These are phyloP conservation scores for Apiotrichum gamsii DNA, from an alignment of 1,284 basidiomycete species.

Conservation along the genomic window DNA sequence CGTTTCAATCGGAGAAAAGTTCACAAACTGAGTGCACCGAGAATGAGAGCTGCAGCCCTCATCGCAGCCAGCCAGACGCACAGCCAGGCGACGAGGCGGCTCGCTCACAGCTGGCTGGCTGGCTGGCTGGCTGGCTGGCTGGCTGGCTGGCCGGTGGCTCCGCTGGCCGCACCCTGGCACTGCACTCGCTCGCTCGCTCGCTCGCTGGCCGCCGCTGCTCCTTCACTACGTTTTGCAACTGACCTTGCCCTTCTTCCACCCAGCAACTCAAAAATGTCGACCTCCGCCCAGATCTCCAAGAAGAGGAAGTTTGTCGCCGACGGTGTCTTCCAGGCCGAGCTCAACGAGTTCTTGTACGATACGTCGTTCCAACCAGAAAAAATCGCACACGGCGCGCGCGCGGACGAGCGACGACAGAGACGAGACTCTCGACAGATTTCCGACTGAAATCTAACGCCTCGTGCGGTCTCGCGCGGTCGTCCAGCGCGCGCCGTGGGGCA, in stretches of 20 bases:
- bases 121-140: too few species aligned
- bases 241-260: constrained; percentile 5
- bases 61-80: not conserved
- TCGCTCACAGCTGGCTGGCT: not conserved
- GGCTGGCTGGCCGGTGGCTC: not conserved
- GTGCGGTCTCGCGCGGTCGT: too few species aligned
- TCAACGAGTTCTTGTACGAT: constrained; percentile 83
- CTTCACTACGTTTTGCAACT: not conserved
- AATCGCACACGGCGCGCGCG: too few species aligned
- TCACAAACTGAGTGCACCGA: not conserved
- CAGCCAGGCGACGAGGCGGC: not conserved
- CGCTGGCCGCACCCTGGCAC: not conserved
- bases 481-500: not conserved
- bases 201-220: not conserved
- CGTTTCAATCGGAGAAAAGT: too few species aligned
- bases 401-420: too few species aligned
- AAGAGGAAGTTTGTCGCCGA: constrained; percentile 97
- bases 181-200: not conserved
- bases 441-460: too few species aligned
- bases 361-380: not conserved
- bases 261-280: constrained; percentile 34
- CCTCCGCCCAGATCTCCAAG: constrained; percentile 77
- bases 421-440: too few species aligned
- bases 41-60: not conserved
- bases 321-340: constrained; percentile 96